Percentiles rank a stretch among this genome's conserved stretches.
phyloP scores from a whole-genome alignment of 352 stramenopile genomes.

The Elongisporangium prolatum region DNA sequence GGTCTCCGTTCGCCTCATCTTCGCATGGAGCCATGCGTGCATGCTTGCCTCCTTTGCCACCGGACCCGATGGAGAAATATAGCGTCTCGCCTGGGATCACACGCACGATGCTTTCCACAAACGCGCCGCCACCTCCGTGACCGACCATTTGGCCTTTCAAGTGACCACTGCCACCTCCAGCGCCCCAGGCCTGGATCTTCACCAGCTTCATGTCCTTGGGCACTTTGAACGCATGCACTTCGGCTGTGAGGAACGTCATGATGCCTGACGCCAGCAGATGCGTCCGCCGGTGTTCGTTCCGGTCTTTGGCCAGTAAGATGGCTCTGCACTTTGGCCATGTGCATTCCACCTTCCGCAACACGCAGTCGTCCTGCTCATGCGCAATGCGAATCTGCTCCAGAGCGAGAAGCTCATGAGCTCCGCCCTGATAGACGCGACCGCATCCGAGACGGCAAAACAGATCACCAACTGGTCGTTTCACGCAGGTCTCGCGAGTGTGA shows the following conservation, averaged over 20 bases:
- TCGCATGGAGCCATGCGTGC: conserved; percentile 32
- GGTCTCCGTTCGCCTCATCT: conserved; percentile 16
- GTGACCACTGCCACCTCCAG: conserved; percentile 58
- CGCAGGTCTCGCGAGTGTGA: conserved; percentile 57
- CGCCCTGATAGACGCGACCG: conserved; percentile 46
- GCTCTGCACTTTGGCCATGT: conserved; percentile 66
- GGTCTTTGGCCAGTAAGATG: conserved; percentile 44
- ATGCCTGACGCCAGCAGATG: conserved; percentile 63
- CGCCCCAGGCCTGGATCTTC: conserved; percentile 73
- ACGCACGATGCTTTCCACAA: conserved; percentile 49
- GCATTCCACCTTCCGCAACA: conserved; percentile 59
- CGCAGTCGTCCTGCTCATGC: conserved; percentile 71
- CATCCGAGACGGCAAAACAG: conserved; percentile 56
- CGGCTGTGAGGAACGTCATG: conserved; percentile 50
- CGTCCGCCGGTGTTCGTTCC: conserved; percentile 49
- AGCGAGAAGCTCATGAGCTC: conserved; percentile 47
- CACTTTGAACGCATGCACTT: conserved; percentile 64
- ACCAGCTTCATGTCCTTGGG: conserved; percentile 53
- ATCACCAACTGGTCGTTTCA: conserved; percentile 55
- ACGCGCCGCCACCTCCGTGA: conserved; percentile 58
- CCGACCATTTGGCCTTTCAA: conserved; percentile 43
- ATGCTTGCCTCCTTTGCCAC: conserved; percentile 35
- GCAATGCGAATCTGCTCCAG: conserved; percentile 61
- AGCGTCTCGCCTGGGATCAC: conserved; percentile 71
- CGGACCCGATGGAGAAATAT: conserved; percentile 50